A percentile compares a stretch with the other conserved stretches of the same genome.
These are phyloP conservation scores for Raphanus sativus DNA, from an alignment of 345 rosid species.

Conservation along the genomic window DNA sequence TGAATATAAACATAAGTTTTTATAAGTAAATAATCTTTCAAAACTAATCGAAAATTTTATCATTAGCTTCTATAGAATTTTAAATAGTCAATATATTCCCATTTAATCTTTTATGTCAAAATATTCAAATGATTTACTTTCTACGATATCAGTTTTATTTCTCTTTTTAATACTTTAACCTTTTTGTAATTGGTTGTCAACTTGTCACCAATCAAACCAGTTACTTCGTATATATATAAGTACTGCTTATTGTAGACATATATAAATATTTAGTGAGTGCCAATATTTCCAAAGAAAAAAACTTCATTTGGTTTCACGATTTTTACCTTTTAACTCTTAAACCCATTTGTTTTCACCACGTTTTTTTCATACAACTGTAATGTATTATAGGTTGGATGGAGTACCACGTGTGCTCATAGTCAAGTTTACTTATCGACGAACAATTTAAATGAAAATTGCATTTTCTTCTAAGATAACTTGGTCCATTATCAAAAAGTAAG, in stretches of 20 bases:
- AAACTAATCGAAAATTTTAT: not conserved
- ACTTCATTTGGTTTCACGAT: conserved; percentile 2
- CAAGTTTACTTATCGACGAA: conserved; percentile 25
- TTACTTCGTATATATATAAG: not conserved
- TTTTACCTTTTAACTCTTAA: conserved; percentile 2
- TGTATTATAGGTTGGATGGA: conserved; percentile 15
- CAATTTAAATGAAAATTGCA: conserved; percentile 13
- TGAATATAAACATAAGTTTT: not conserved
- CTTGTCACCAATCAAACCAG: not conserved
- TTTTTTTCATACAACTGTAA: conserved; percentile 21
- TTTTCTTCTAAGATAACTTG: conserved; percentile 15
- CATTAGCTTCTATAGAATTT: not conserved
- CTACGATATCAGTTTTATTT: not conserved
- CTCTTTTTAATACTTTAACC: not conserved
- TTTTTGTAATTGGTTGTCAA: not conserved
- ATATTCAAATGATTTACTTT: not conserved
- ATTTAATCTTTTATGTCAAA: not conserved
- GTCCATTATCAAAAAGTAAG: conserved; percentile 28
- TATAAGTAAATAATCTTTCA: not conserved
- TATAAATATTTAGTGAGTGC: not conserved
- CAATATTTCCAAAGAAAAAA: not conserved
- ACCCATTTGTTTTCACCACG: conserved; percentile 5
- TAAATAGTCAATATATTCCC: not conserved
- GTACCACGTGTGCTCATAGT: conserved; percentile 23
- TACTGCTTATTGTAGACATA: not conserved